phyloP scores from a whole-genome alignment of 2,329 filamentous ascomycete genomes.

The Nigrospora osmanthi region DNA sequence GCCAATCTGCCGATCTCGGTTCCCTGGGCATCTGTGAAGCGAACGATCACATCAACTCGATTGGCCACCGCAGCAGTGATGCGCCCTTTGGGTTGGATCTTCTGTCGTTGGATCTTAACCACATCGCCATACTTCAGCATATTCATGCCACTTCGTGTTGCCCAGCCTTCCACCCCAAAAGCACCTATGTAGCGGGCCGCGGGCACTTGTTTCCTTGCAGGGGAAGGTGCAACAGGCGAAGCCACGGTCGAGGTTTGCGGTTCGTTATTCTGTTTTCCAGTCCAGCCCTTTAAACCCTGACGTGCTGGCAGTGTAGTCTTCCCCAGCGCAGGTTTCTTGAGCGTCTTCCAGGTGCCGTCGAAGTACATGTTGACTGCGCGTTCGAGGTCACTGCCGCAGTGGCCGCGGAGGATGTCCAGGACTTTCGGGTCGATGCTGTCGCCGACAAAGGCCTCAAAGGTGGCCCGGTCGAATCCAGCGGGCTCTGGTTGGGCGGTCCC shows the following conservation, averaged over 20 bases:
- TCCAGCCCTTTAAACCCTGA: too few species aligned
- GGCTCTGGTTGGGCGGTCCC: neutral
- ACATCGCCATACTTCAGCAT: constrained; percentile 73
- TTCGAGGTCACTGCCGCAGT: constrained; percentile 51
- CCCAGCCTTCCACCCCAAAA: constrained; percentile 88
- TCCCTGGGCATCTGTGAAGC: constrained; percentile 74
- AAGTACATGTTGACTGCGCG: constrained; percentile 63
- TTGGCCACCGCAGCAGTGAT: constrained; percentile 47
- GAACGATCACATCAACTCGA: constrained; percentile 78
- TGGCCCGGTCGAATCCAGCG: constrained; percentile 43
- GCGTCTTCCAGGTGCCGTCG: constrained; percentile 57
- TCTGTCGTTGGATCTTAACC: constrained; percentile 83
- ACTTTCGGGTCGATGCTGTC: constrained; percentile 42
- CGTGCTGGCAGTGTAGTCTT: neutral
- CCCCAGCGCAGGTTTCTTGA: constrained; percentile 22
- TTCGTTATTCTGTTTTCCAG: too few species aligned
- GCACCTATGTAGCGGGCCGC: constrained; percentile 72
- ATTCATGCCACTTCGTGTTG: constrained; percentile 71
- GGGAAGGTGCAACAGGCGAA: constrained; percentile 2
- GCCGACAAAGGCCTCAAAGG: constrained; percentile 53
- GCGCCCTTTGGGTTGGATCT: constrained; percentile 37
- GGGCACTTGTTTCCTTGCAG: constrained; percentile 19
- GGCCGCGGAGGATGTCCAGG: constrained; percentile 41
- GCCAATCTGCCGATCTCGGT: constrained; percentile 81
- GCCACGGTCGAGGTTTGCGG: neutral